These are phyloP conservation scores for Exophiala bonariae DNA, from an alignment of 2,329 filamentous ascomycete species.

Conservation along the genomic window DNA sequence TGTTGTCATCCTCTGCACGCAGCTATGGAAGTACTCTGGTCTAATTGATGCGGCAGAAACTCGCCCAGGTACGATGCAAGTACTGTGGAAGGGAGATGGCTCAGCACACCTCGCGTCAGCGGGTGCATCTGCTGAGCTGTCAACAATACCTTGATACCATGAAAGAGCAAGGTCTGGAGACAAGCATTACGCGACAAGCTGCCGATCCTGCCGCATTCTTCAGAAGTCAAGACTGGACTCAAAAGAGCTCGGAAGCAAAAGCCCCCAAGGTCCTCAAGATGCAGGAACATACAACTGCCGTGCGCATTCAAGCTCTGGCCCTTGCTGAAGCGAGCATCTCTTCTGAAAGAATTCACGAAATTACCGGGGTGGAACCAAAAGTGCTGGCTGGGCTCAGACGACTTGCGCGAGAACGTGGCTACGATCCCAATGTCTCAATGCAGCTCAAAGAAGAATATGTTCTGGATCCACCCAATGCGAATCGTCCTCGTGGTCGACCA, in stretches of 20 bases:
- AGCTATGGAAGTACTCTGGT: background rate
- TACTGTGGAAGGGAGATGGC: conserved; percentile 30
- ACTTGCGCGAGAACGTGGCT: conserved; percentile 29
- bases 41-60: conserved; percentile 21
- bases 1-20: background rate
- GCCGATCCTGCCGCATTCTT: conserved; percentile 29
- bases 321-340: conserved; percentile 29
- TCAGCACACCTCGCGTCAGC: conserved; percentile 30
- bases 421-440: conserved; percentile 28
- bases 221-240: conserved; percentile 21
- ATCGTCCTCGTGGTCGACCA: conserved; percentile 27
- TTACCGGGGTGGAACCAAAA: conserved; percentile 30
- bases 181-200: conserved; percentile 29
- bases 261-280: conserved; percentile 29
- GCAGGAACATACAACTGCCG: conserved; percentile 27
- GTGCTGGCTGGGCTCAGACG: conserved; percentile 26
- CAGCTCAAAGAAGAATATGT: conserved; percentile 31
- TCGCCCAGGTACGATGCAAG: conserved; percentile 31
- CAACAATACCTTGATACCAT: conserved; percentile 29
- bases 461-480: conserved; percentile 27
- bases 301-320: conserved; percentile 28
- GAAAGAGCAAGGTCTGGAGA: conserved; percentile 28
- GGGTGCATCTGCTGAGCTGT: conserved; percentile 29
- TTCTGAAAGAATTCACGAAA: conserved; percentile 28
- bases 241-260: conserved; percentile 23